Evolutionary conservation across 1,284 basidiomycete genomes (phyloP).

Genomic region (Trichosporon asahii): DNA sequence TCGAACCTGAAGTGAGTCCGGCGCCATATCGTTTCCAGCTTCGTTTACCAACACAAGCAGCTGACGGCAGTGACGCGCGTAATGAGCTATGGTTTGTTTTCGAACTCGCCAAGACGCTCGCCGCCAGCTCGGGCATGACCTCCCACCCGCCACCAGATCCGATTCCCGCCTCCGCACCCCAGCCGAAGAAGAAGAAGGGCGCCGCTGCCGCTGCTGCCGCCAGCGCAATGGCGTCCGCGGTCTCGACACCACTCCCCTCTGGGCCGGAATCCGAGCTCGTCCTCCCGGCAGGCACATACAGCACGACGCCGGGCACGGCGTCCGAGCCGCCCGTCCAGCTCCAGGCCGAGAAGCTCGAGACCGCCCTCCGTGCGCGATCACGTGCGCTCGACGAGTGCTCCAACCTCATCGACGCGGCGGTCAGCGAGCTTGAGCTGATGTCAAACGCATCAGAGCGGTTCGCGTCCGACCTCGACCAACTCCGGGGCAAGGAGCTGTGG

Average conservation of each 20-base stretch:
- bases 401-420: conserved; percentile 42
- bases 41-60: too few relatives aligned
- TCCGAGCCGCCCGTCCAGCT: conserved; percentile 13
- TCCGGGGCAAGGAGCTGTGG: conserved; percentile 41
- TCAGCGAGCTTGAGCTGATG: conserved; percentile 42
- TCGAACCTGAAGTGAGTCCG: conserved; percentile 38
- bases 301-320: conserved; percentile 23
- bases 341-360: conserved; percentile 34
- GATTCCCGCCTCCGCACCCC: conserved; percentile 3
- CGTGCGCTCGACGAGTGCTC: conserved; percentile 42
- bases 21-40: too few relatives aligned
- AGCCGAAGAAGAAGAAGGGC: conserved; percentile 13
- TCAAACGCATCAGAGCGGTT: conserved; percentile 35
- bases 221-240: not conserved
- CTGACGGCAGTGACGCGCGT: conserved; percentile 34
- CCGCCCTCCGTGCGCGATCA: conserved; percentile 37
- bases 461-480: conserved; percentile 31
- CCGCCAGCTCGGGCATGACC: conserved; percentile 26
- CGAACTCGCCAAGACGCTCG: conserved; percentile 44
- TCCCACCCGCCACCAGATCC: conserved; percentile 38
- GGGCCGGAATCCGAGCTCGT: conserved; percentile 27
- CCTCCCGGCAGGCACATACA: conserved; percentile 36
- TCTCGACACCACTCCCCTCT: not conserved
- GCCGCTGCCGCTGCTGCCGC: not conserved
- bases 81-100: conserved; percentile 49